Evolutionary conservation across 441 rosid genomes (phyloP).

Genomic region (Gossypium aridum): DNA sequence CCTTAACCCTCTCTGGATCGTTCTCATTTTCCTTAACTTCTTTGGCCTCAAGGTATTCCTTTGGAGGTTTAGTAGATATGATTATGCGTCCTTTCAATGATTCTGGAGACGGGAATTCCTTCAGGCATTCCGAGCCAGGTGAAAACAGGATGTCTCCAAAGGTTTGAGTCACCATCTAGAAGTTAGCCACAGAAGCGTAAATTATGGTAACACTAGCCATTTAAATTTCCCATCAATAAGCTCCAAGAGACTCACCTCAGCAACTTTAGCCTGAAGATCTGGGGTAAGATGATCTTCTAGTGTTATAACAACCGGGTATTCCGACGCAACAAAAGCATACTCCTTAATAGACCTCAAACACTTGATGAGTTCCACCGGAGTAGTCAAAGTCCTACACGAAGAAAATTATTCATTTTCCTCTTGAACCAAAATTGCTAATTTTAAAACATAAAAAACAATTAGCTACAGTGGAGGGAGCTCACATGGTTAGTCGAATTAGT

Average conservation of each 20-base stretch:
- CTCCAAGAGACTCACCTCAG: constrained; percentile 44
- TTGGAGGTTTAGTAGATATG: constrained; percentile 92
- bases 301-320: constrained; percentile 82
- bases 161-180: constrained; percentile 67
- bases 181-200: constrained; percentile 18
- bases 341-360: constrained; percentile 72
- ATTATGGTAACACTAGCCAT: constrained; percentile 9
- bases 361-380: constrained; percentile 76
- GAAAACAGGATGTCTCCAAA: constrained; percentile 73
- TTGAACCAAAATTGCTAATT: too few species aligned
- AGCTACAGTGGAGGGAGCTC: not conserved
- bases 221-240: not conserved
- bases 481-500: not conserved
- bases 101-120: constrained; percentile 76
- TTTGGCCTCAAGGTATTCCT: constrained; percentile 64
- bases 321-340: constrained; percentile 68
- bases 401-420: not conserved
- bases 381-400: constrained; percentile 66
- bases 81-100: constrained; percentile 55
- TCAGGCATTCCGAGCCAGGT: constrained; percentile 61
- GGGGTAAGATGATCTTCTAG: constrained; percentile 93
- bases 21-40: constrained; percentile 33
- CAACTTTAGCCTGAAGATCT: constrained; percentile 82
- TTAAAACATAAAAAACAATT: too few species aligned
- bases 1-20: constrained; percentile 31